Percentiles rank a stretch among this genome's conserved stretches.
Evolutionary conservation across 2,329 filamentous ascomycete genomes (phyloP).

Genomic region (Waltergamsia citrina): DNA sequence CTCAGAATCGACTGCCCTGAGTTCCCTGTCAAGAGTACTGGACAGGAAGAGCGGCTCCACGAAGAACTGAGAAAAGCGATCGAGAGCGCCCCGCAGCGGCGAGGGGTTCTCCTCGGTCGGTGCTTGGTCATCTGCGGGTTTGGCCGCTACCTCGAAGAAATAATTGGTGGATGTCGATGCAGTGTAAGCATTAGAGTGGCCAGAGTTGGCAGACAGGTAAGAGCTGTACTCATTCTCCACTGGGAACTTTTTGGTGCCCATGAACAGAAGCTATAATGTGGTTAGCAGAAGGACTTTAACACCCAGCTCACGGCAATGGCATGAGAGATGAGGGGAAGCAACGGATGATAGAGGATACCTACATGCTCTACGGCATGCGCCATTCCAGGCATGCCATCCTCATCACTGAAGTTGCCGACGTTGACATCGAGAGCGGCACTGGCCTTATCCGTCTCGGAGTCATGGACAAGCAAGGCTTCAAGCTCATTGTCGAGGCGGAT

Average conservation of each 20-base stretch:
- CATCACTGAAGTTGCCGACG: conserved; percentile 91
- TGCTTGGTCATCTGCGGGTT: conserved; percentile 52
- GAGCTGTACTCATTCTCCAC: conserved; percentile 92
- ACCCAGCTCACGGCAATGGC: too few species aligned
- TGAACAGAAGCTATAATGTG: conserved; percentile 63
- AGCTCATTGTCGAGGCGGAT: conserved; percentile 78
- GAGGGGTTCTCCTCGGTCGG: conserved; percentile 46
- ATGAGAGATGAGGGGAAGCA: conserved; percentile 9
- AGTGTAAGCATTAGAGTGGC: conserved; percentile 91
- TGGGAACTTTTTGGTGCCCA: conserved; percentile 98
- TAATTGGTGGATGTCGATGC: conserved; percentile 92
- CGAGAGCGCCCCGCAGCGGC: conserved; percentile 68
- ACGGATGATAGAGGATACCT: conserved; percentile 14
- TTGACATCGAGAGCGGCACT: conserved; percentile 93
- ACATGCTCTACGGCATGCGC: conserved; percentile 93
- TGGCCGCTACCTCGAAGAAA: conserved; percentile 90
- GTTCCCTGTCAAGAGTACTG: conserved; percentile 76
- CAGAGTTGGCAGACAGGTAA: conserved; percentile 83
- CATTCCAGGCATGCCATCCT: conserved; percentile 84
- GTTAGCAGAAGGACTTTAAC: neutral
- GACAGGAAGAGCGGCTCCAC: conserved; percentile 78
- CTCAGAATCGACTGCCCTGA: conserved; percentile 85
- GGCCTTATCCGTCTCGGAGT: conserved; percentile 92
- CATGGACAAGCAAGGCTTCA: conserved; percentile 86
- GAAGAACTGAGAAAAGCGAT: conserved; percentile 92